These are phyloP conservation scores for Ormosia semicastrata DNA, from an alignment of 306 rosid species.

Conservation along the genomic window DNA sequence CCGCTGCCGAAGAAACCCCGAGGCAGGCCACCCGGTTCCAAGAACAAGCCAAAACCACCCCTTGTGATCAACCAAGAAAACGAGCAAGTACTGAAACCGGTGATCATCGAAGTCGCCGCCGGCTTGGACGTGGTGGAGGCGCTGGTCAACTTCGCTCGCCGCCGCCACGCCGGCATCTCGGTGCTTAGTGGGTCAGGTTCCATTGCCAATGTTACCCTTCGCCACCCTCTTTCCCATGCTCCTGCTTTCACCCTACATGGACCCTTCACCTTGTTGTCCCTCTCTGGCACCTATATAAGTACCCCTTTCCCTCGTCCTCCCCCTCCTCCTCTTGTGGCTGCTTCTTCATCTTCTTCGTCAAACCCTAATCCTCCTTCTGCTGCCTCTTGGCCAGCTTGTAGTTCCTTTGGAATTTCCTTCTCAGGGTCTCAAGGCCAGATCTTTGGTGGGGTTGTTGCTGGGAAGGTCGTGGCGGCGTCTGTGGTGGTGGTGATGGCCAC, in stretches of 20 bases:
- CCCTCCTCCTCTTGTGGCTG: neutral
- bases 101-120: slow-evolving; percentile 47
- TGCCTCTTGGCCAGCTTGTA: neutral
- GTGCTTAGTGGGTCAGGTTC: slow-evolving; percentile 52
- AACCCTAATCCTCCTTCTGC: neutral
- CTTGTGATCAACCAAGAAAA: slow-evolving; percentile 47
- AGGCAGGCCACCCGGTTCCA: slow-evolving; percentile 75
- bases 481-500: slow-evolving; percentile 33
- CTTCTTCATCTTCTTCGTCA: neutral
- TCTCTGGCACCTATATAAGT: slow-evolving; percentile 20
- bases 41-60: slow-evolving; percentile 68
- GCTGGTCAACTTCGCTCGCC: slow-evolving; percentile 34
- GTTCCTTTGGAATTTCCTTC: slow-evolving; percentile 42
- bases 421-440: slow-evolving; percentile 62
- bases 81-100: slow-evolving; percentile 39
- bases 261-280: slow-evolving; percentile 41
- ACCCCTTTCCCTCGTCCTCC: neutral
- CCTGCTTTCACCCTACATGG: slow-evolving; percentile 38
- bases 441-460: slow-evolving; percentile 70
- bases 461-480: slow-evolving; percentile 49
- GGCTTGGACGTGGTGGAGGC: slow-evolving; percentile 56
- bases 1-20: slow-evolving; percentile 36
- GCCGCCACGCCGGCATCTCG: slow-evolving; percentile 28
- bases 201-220: slow-evolving; percentile 42
- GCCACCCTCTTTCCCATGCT: slow-evolving; percentile 33